Evolutionary conservation across 116 monocot species (phyloP).

Genomic region (Trichopus zeylanicus): DNA sequence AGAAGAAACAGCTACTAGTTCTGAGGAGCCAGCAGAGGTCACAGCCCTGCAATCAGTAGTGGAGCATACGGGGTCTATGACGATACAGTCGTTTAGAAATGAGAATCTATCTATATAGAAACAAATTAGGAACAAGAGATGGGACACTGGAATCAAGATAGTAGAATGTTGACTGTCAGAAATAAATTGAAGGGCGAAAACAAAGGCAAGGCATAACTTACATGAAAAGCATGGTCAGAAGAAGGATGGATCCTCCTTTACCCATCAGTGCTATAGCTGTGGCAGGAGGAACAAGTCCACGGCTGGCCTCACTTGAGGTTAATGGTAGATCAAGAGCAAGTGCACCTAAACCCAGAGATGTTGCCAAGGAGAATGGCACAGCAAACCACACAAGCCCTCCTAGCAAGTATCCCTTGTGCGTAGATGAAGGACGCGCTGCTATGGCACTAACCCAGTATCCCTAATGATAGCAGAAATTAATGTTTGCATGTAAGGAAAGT

Average conservation of each 20-base stretch:
- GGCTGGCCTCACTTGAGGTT: conserved; percentile 58
- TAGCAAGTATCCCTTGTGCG: conserved; percentile 93
- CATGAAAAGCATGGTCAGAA: conserved; percentile 98
- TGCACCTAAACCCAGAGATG: conserved; percentile 86
- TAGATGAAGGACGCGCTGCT: conserved; percentile 90
- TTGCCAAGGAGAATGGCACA: conserved; percentile 91
- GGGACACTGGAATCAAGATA: too few species aligned
- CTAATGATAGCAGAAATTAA: too few species aligned
- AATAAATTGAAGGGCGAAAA: too few species aligned
- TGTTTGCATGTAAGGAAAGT: too few species aligned
- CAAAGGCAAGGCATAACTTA: conserved; percentile 20
- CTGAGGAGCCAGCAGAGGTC: conserved; percentile 90
- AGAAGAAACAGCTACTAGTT: conserved; percentile 89
- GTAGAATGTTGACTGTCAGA: too few species aligned
- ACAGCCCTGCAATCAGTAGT: conserved; percentile 61
- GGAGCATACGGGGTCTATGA: too few species aligned
- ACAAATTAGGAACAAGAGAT: too few species aligned
- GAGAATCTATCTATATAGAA: too few species aligned
- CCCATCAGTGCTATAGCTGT: conserved; percentile 91
- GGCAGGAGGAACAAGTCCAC: conserved; percentile 90
- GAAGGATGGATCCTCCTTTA: conserved; percentile 89
- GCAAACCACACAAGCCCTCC: conserved; percentile 98
- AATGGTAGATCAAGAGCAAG: conserved; percentile 94
- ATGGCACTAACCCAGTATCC: conserved; percentile 98
- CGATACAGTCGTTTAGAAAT: too few species aligned